phyloP scores from a whole-genome alignment of 768 basidiomycete genomes.

The Russula lepida region DNA sequence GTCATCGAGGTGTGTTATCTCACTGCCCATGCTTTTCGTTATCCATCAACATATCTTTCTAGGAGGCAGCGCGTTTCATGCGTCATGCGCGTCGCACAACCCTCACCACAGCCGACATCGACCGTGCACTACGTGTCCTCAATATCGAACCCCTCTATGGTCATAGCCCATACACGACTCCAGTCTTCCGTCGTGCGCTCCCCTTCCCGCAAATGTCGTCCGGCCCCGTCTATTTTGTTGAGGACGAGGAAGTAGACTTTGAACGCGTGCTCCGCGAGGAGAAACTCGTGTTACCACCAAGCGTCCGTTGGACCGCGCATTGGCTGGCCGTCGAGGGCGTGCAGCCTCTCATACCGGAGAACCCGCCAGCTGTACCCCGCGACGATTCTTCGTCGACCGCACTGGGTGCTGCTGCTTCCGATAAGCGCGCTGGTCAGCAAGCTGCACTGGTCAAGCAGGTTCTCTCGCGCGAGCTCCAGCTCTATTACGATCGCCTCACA shows the following conservation, averaged over 20 bases:
- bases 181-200: constrained; percentile 49
- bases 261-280: constrained; percentile 83
- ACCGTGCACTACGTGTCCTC: constrained; percentile 85
- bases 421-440: constrained; percentile 46
- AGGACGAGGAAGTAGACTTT: constrained; percentile 97
- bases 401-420: constrained; percentile 26
- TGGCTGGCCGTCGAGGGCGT: constrained; percentile 99
- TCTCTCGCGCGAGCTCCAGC: constrained; percentile 85
- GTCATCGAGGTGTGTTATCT: constrained; percentile 66
- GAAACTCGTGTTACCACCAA: constrained; percentile 72
- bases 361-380: constrained; percentile 74
- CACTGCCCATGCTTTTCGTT: background rate
- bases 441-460: constrained; percentile 85
- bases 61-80: constrained; percentile 98
- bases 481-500: constrained; percentile 91
- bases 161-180: constrained; percentile 58
- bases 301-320: constrained; percentile 85
- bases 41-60: constrained; percentile 16
- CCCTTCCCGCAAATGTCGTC: constrained; percentile 38
- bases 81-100: constrained; percentile 87
- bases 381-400: constrained; percentile 36
- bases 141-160: constrained; percentile 97
- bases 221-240: constrained; percentile 83
- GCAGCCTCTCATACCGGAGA: constrained; percentile 93
- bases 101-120: constrained; percentile 83